Conservation (phyloP, 1,284 basidiomycete species). For the Tylopilus sp. region DNA sequence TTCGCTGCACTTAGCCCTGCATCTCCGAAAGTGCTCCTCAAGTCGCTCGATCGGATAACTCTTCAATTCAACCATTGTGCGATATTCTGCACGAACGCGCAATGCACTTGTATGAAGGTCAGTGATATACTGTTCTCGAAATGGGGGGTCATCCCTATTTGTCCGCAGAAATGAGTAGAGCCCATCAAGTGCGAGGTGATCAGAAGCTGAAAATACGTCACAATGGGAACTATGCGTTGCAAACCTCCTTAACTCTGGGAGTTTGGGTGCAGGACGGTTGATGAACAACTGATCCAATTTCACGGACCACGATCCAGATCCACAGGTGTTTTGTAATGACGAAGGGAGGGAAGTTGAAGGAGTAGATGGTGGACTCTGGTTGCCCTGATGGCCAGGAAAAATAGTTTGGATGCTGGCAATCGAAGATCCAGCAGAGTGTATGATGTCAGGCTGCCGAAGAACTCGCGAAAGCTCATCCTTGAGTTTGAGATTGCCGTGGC, state of each 20-base stretch:
- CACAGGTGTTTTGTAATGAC: too few species aligned
- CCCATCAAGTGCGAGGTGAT: neutral
- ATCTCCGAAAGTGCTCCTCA: neutral
- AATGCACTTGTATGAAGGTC: neutral
- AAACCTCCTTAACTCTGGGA: neutral
- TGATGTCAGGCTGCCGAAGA: neutral
- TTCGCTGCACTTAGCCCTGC: neutral
- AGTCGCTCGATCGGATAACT: neutral
- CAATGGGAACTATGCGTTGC: neutral
- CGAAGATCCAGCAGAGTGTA: too few species aligned
- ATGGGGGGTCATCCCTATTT: neutral
- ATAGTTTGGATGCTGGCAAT: too few species aligned
- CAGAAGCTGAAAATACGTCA: neutral
- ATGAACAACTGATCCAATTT: constrained; percentile 9
- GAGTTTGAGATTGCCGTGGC: neutral
- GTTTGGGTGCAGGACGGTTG: neutral
- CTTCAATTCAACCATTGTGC: accelerated
- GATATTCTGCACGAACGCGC: neutral
- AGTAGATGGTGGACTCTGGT: too few species aligned
- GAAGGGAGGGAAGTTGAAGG: too few species aligned
- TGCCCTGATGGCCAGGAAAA: too few species aligned
- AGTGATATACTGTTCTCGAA: constrained; percentile 8
- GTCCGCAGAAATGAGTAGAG: constrained; percentile 3
- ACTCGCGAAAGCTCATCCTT: neutral
- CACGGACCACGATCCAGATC: neutral